phyloP scores from a whole-genome alignment of 352 stramenopile genomes.

The Phytophthora syringae region DNA sequence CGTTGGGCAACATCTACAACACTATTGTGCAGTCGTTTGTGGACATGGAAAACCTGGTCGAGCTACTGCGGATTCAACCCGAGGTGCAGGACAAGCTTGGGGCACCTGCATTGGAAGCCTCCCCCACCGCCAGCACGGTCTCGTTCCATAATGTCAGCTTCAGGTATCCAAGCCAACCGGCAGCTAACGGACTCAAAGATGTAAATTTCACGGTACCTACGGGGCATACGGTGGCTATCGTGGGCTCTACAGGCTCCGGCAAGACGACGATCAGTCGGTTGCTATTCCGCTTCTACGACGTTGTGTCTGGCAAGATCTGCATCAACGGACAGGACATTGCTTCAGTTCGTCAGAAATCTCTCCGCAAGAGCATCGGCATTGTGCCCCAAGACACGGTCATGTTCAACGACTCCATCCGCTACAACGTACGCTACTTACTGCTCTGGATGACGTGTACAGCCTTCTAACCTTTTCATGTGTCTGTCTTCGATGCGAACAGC shows the following conservation, averaged over 20 bases:
- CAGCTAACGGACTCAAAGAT: slow-evolving; percentile 87
- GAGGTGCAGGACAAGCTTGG: slow-evolving; percentile 91
- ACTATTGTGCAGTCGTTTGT: slow-evolving; percentile 96
- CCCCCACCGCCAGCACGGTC: slow-evolving; percentile 58
- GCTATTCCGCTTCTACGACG: slow-evolving; percentile 97
- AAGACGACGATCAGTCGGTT: slow-evolving; percentile 96
- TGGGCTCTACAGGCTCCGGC: slow-evolving; percentile 91
- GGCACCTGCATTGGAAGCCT: slow-evolving; percentile 60
- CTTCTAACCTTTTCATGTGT: slow-evolving; percentile 13
- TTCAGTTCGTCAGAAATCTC: slow-evolving; percentile 85
- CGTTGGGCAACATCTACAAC: slow-evolving; percentile 96
- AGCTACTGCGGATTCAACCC: slow-evolving; percentile 93
- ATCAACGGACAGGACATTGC: slow-evolving; percentile 94
- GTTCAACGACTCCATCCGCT: slow-evolving; percentile 97
- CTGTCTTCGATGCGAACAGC: slow-evolving; percentile 45
- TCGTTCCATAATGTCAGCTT: slow-evolving; percentile 95
- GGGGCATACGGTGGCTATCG: slow-evolving; percentile 93
- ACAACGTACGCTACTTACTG: slow-evolving; percentile 88
- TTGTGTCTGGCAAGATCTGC: slow-evolving; percentile 73
- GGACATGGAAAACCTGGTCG: slow-evolving; percentile 96
- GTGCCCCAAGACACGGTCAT: slow-evolving; percentile 97
- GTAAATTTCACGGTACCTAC: slow-evolving; percentile 70
- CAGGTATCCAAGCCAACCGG: slow-evolving; percentile 89
- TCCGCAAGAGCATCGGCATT: slow-evolving; percentile 93
- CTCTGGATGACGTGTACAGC: not conserved